phyloP scores from a whole-genome alignment of 352 stramenopile genomes.

The Phytopythium helicoides region DNA sequence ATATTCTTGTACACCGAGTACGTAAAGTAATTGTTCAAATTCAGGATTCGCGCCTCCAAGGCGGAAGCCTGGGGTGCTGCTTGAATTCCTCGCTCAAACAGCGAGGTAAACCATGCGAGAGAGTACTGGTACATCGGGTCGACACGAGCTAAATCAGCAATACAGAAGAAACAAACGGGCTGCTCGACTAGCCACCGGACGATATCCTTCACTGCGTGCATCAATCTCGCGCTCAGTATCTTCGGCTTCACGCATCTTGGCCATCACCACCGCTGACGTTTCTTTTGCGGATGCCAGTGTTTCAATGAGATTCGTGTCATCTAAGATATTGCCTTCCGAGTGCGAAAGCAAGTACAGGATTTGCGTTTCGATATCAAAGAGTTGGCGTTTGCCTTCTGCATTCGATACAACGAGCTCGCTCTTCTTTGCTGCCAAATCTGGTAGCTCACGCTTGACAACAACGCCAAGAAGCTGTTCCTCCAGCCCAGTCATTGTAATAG shows the following conservation, averaged over 20 bases:
- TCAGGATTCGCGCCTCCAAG: slow-evolving; percentile 77
- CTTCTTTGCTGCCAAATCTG: slow-evolving; percentile 89
- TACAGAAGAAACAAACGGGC: slow-evolving; percentile 93
- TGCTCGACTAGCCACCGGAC: slow-evolving; percentile 85
- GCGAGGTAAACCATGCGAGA: slow-evolving; percentile 90
- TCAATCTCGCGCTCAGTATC: slow-evolving; percentile 91
- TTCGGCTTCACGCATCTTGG: slow-evolving; percentile 90
- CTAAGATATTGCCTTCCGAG: slow-evolving; percentile 91
- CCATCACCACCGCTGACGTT: slow-evolving; percentile 74
- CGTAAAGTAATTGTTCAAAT: slow-evolving; percentile 91
- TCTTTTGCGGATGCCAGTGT: slow-evolving; percentile 83
- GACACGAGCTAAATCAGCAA: slow-evolving; percentile 87
- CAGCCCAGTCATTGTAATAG: slow-evolving; percentile 90
- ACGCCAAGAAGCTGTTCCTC: slow-evolving; percentile 90
- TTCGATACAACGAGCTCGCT: slow-evolving; percentile 89
- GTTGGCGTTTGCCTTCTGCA: slow-evolving; percentile 82
- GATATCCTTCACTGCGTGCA: slow-evolving; percentile 82
- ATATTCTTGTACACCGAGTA: slow-evolving; percentile 95
- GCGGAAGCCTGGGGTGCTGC: slow-evolving; percentile 79
- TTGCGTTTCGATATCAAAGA: slow-evolving; percentile 92
- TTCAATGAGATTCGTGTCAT: slow-evolving; percentile 92
- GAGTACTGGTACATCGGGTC: slow-evolving; percentile 96
- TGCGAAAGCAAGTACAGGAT: slow-evolving; percentile 91
- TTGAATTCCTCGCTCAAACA: slow-evolving; percentile 91
- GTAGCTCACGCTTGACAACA: slow-evolving; percentile 88